Percentiles rank a stretch among this genome's conserved stretches.
Evolutionary conservation across 2,329 filamentous ascomycete species (phyloP).

Genomic region (Spiromastix sp.): DNA sequence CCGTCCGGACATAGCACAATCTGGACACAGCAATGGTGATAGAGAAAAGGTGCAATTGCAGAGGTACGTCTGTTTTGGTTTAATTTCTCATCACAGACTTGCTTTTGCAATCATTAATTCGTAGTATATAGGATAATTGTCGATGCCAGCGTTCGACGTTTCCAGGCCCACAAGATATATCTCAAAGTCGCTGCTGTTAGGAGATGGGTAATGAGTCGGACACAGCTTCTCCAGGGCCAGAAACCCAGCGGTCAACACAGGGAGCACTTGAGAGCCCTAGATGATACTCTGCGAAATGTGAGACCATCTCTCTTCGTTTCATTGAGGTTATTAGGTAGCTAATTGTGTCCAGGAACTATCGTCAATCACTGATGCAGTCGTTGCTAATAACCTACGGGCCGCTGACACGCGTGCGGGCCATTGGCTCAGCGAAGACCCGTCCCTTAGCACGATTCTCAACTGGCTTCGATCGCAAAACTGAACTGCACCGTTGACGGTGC

Average conservation of each 20-base stretch:
- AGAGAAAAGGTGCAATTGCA: constrained; percentile 46
- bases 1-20: constrained; percentile 30
- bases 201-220: constrained; percentile 48
- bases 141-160: constrained; percentile 49
- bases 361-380: constrained; percentile 46
- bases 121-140: constrained; percentile 42
- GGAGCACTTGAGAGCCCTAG: constrained; percentile 38
- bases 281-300: constrained; percentile 40
- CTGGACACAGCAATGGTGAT: constrained; percentile 39
- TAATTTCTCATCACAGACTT: constrained; percentile 7
- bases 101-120: constrained; percentile 12
- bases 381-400: constrained; percentile 44
- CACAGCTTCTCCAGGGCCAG: constrained; percentile 41
- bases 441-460: constrained; percentile 39
- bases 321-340: no score
- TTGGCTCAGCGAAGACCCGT: constrained; percentile 53
- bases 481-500: no score
- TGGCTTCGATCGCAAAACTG: constrained; percentile 33
- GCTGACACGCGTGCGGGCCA: constrained; percentile 48
- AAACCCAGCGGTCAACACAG: constrained; percentile 38
- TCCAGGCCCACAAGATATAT: constrained; percentile 52
- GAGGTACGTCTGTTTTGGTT: constrained; percentile 30
- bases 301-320: constrained; percentile 13
- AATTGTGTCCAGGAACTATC: constrained; percentile 48
- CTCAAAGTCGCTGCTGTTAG: constrained; percentile 47